Percentiles rank a stretch among this genome's conserved stretches.
These are phyloP conservation scores for Mrakia frigida DNA, from an alignment of 768 basidiomycete species.

Conservation along the genomic window DNA sequence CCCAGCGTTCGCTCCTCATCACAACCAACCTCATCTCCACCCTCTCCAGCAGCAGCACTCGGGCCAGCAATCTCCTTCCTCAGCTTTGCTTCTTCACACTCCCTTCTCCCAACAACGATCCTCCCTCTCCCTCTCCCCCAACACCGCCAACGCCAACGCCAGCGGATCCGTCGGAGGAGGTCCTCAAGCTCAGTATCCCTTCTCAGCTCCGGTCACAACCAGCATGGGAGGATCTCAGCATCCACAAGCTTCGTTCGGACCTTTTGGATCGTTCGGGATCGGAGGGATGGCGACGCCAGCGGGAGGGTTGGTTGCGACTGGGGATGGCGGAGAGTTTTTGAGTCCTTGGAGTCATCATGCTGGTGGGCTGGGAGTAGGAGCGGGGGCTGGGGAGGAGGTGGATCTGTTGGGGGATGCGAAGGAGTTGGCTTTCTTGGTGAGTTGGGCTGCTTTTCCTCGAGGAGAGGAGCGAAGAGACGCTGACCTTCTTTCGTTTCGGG, in stretches of 20 bases:
- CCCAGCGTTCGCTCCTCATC: background rate
- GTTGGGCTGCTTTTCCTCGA: background rate
- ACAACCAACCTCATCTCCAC: background rate
- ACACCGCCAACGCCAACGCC: background rate
- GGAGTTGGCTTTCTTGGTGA: constrained; percentile 10
- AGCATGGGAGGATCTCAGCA: background rate
- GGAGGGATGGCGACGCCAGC: background rate
- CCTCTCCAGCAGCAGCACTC: background rate
- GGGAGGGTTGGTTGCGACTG: background rate
- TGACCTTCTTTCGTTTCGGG: background rate
- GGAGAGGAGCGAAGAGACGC: background rate
- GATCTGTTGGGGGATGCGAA: constrained; percentile 24
- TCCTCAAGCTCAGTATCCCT: constrained; percentile 5
- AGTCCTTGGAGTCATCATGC: constrained; percentile 9
- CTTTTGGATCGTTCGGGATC: background rate
- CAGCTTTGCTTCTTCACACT: background rate
- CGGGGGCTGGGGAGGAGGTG: background rate
- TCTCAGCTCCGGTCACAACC: background rate
- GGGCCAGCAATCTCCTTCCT: background rate
- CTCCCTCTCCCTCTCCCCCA: background rate
- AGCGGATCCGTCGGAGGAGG: background rate
- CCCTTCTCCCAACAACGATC: background rate
- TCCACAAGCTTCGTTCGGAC: background rate
- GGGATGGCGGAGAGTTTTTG: background rate
- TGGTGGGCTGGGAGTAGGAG: background rate